Conservation (phyloP, 768 basidiomycete species). For the Tephrocybe sp. region DNA sequence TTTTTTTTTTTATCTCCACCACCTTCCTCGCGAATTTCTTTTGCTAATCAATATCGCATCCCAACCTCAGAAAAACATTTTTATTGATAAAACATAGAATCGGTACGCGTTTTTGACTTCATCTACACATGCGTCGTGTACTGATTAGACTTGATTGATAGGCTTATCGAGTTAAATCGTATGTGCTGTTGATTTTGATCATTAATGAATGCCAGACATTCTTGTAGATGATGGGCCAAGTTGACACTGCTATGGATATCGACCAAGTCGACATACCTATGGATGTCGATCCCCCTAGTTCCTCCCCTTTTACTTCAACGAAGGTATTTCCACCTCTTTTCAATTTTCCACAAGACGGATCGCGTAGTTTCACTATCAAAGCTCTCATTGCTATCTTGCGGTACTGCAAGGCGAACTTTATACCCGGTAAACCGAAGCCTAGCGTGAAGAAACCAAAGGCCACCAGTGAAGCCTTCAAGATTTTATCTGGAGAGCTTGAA, state of each 20-base stretch:
- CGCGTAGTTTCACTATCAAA: slow-evolving; percentile 11
- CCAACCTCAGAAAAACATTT: no score
- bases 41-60: no score
- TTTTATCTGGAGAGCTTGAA: not conserved
- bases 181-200: no score
- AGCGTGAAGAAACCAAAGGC: slow-evolving; percentile 4
- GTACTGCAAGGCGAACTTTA: not conserved
- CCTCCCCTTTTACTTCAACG: not conserved
- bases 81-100: no score
- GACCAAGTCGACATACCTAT: not conserved
- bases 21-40: no score
- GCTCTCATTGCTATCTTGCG: slow-evolving; percentile 13
- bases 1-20: no score
- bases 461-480: not conserved
- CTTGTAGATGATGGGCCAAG: no score
- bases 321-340: slow-evolving; percentile 4
- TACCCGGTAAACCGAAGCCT: not conserved
- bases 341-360: slow-evolving; percentile 9
- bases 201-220: no score
- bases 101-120: no score
- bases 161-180: no score
- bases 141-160: no score
- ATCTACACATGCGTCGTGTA: no score
- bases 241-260: not conserved
- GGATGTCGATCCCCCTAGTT: not conserved